Base-by-base conservation (phyloP, 345 rosid species). In the Melaleuca quinquenervia region DNA sequence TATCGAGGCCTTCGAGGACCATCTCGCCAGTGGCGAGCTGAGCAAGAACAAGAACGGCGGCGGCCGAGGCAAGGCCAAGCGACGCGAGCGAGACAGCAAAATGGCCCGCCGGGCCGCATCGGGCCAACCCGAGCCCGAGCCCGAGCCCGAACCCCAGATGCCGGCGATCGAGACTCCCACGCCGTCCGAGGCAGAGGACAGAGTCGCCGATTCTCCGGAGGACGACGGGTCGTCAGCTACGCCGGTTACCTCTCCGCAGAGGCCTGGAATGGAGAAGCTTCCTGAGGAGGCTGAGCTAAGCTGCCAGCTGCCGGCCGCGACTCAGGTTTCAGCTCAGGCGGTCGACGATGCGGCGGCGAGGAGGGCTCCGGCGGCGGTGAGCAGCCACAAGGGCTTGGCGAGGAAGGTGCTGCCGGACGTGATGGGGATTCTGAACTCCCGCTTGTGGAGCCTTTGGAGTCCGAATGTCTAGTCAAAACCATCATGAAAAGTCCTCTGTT, bases 331-430 rank as follows among this genome's bases (percentile, higher is more conserved):
- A 5, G 12, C 18, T 45, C 51, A n/a, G 36, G 51, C 41, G 45
- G 82, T 4, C 16, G 7, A 1, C 55, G 85, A 24, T 3, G 85
- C 0, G n/a, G 11, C 45, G 15, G 45, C 82, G 54, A 76, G 55
- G 70, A 54, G 26, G 64, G 82, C 51, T 48, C 50, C 88, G 85
- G 82, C 88, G 29, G 87, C 86, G 74, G 88, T 84, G 83, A 85
- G 60, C 27, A 87, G 83, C 70, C 94, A 91, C 88, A 95, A 92
- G 90, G 98, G 99, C 48, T 87, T 97, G 88, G 99, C 93, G 26
- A 93, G 99, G 90, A 97, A 97, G 91, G 98, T 97, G 82, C 84
- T 97, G 50, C 99, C 99, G 98, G 99, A 97, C 94, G 94, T 97
- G 90, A 84, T 97, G 84, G 98, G 99, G 53, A 78, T 96, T 20